These are phyloP conservation scores for Rhynchosporium agropyri DNA, from an alignment of 2,329 filamentous ascomycete genomes.

Conservation along the genomic window DNA sequence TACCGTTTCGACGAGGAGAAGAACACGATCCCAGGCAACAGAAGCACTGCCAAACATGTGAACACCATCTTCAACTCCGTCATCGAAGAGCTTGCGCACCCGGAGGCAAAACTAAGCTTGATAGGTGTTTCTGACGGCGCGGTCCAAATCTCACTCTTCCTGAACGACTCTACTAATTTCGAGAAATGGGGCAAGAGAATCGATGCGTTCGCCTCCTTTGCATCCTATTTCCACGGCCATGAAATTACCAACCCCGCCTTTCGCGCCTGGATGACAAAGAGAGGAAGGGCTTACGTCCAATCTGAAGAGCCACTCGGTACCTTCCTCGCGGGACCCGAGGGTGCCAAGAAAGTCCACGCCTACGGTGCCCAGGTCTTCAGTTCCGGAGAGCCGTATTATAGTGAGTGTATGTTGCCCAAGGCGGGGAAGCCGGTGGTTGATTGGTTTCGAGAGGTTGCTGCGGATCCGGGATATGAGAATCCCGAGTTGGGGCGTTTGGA, in stretches of 20 bases:
- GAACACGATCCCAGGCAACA: conserved; percentile 67
- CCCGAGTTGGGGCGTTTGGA: conserved; percentile 34
- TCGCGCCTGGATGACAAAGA: conserved; percentile 55
- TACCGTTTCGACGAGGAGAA: conserved; percentile 53
- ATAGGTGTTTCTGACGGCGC: conserved; percentile 72
- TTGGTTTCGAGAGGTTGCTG: conserved; percentile 63
- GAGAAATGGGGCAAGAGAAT: conserved; percentile 48
- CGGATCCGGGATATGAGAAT: conserved; percentile 47
- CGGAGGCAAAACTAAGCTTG: conserved; percentile 64
- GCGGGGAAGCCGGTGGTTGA: conserved; percentile 57
- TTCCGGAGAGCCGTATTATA: conserved; percentile 60
- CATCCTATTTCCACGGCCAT: conserved; percentile 48
- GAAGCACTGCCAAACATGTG: conserved; percentile 62
- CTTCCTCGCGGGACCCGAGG: conserved; percentile 55
- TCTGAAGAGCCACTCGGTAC: conserved; percentile 54
- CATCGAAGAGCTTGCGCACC: conserved; percentile 52
- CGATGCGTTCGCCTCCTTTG: conserved; percentile 54
- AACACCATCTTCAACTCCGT: conserved; percentile 67
- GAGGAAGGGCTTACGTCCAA: conserved; percentile 63
- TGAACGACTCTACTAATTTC: conserved; percentile 60
- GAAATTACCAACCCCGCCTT: conserved; percentile 50
- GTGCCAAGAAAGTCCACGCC: conserved; percentile 40
- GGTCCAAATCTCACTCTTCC: conserved; percentile 57
- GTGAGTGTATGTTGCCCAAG: conserved; percentile 64
- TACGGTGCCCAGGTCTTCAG: conserved; percentile 70